Evolutionary conservation across 2,329 filamentous ascomycete species (phyloP).

Genomic region (Microsporum ferrugineum): DNA sequence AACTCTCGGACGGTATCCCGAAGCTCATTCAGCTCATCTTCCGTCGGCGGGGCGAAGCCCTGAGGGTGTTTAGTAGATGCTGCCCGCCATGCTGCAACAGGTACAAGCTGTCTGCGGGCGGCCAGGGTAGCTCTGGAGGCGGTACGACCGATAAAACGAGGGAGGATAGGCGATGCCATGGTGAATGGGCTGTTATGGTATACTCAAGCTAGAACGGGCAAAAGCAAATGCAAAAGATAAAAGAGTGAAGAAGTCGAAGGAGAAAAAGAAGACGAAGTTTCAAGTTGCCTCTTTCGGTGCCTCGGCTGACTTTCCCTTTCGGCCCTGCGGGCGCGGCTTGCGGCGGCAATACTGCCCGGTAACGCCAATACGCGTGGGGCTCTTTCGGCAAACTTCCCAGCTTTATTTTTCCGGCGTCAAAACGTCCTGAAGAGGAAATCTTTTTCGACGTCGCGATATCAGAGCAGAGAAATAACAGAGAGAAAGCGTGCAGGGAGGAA

Average conservation of each 20-base stretch:
- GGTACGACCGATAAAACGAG: slow-evolving; percentile 24
- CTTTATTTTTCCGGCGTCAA: not conserved
- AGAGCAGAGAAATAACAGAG: not conserved
- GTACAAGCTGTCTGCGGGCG: slow-evolving; percentile 22
- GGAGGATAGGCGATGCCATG: slow-evolving; percentile 26
- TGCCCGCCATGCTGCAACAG: slow-evolving; percentile 23
- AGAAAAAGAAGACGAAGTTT: not conserved
- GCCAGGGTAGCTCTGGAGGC: slow-evolving; percentile 22
- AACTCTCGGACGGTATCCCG: slow-evolving; percentile 83
- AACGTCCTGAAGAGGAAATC: not conserved
- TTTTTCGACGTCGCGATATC: not conserved
- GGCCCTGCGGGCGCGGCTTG: not conserved
- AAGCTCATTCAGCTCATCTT: slow-evolving; percentile 65
- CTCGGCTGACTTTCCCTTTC: not conserved
- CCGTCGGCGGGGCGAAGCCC: slow-evolving; percentile 54
- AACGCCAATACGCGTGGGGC: not conserved
- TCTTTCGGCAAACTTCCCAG: not conserved
- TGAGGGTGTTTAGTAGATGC: slow-evolving; percentile 60
- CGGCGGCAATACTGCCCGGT: slow-evolving; percentile 2
- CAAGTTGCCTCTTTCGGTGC: not conserved
- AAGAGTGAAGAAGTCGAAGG: not conserved
- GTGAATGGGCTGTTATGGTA: not conserved
- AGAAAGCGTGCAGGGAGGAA: not conserved
- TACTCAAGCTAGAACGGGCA: not conserved
- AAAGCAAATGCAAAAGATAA: not conserved